Percentiles rank a stretch among this genome's conserved stretches.
Evolutionary conservation across 176 grass and related monocot species (phyloP).

Genomic region (Eleusine indica): DNA sequence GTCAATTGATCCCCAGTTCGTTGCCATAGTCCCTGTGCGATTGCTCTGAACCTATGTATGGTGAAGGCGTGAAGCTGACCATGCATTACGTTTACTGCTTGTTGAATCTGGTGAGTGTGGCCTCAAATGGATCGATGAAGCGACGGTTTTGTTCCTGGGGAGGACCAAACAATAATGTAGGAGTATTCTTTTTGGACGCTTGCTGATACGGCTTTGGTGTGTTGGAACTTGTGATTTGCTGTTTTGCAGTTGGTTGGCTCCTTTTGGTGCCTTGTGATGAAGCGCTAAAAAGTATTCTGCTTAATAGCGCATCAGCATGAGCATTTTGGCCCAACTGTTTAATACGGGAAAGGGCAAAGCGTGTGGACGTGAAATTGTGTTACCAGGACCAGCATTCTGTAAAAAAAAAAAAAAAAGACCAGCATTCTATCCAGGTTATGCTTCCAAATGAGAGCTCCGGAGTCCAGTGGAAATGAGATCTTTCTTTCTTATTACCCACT

Average conservation of each 20-base stretch:
- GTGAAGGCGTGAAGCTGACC: not conserved
- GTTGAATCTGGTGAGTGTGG: not conserved
- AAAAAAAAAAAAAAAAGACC: no score
- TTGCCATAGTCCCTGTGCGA: not conserved
- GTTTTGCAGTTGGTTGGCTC: conserved; percentile 47
- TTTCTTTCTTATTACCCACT: not conserved
- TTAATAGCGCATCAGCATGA: not conserved
- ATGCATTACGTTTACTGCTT: not conserved
- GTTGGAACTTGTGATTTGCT: conserved; percentile 52
- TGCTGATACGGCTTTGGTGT: conserved; percentile 33
- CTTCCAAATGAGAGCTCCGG: not conserved
- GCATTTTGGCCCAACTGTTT: not conserved
- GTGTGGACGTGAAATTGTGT: not conserved
- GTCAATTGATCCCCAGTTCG: not conserved
- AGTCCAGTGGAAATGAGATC: not conserved
- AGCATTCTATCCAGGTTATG: not conserved
- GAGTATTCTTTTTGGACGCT: conserved; percentile 42
- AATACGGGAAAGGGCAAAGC: conserved; percentile 16
- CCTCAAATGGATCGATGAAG: not conserved
- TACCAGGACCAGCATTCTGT: not conserved
- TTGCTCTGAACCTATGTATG: not conserved
- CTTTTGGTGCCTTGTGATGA: conserved; percentile 48
- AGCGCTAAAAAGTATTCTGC: conserved; percentile 19
- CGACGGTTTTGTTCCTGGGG: not conserved
- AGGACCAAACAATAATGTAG: conserved; percentile 14